phyloP scores from a whole-genome alignment of 2,329 filamentous ascomycete genomes.

The Fonsecaea monophora region DNA sequence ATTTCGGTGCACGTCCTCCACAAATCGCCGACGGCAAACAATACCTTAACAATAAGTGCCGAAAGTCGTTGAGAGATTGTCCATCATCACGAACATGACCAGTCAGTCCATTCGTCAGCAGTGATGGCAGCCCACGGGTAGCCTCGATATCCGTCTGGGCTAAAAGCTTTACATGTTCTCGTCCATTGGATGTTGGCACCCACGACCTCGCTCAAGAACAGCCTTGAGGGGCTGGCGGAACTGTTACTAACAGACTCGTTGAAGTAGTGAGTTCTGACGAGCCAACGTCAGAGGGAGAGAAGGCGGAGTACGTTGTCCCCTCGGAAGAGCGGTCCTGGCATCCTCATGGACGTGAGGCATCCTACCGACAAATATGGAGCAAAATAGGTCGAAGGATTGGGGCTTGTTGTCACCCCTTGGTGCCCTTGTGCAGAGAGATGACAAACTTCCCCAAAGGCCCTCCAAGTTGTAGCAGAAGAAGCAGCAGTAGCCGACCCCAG shows the following conservation, averaged over 20 bases:
- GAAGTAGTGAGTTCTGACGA: not conserved
- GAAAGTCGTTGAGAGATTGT: not conserved
- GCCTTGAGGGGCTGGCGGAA: not conserved
- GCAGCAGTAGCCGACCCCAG: conserved; percentile 4
- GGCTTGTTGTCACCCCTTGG: conserved; percentile 15
- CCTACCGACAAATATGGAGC: not conserved
- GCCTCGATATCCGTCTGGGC: not conserved
- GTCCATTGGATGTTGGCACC: not conserved
- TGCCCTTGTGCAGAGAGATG: conserved; percentile 13
- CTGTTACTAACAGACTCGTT: not conserved
- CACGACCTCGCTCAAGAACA: not conserved
- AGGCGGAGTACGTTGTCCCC: not conserved
- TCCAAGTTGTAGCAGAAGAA: not conserved
- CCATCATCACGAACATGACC: not conserved
- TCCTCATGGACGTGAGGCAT: not conserved
- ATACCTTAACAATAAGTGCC: not conserved
- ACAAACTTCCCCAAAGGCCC: conserved; percentile 8
- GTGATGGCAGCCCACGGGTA: not conserved
- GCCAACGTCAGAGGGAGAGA: not conserved
- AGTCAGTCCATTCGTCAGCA: not conserved
- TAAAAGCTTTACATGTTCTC: not conserved
- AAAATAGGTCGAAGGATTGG: conserved; percentile 10
- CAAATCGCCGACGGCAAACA: not conserved
- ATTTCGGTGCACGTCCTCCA: not conserved
- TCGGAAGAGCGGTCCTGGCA: not conserved